Conservation (phyloP, 305 asterid genomes). For the Ajuga reptans region DNA sequence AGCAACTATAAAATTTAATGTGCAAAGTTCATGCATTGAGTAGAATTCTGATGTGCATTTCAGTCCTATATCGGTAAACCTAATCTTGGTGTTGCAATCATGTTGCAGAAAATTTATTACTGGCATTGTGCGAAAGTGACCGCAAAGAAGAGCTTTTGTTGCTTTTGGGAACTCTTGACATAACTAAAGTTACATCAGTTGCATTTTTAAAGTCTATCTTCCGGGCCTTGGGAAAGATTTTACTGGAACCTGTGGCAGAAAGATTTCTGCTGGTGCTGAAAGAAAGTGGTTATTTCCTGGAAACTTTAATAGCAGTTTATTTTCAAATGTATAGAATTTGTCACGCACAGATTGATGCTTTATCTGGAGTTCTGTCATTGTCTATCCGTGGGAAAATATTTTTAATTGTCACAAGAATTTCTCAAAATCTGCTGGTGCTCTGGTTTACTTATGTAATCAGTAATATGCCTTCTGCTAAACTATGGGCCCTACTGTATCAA, state of each 20-base stretch:
- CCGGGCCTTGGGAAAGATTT: conserved; percentile 61
- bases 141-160: conserved; percentile 44
- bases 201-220: conserved; percentile 41
- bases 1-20: conserved; percentile 8
- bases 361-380: conserved; percentile 10
- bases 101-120: conserved; percentile 59
- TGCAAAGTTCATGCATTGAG: conserved; percentile 1
- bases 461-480: conserved; percentile 10
- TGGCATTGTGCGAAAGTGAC: conserved; percentile 60
- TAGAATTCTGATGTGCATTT: background rate
- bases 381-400: background rate
- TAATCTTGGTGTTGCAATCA: conserved; percentile 24
- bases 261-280: conserved; percentile 51
- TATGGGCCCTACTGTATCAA: background rate
- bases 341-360: background rate
- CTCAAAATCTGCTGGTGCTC: background rate
- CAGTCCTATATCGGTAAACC: conserved; percentile 6
- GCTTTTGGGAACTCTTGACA: conserved; percentile 55
- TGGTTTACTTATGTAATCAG: background rate
- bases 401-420: background rate
- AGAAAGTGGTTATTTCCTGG: conserved; percentile 39
- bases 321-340: background rate
- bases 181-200: conserved; percentile 47
- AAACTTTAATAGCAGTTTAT: background rate
- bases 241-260: conserved; percentile 51